These are phyloP conservation scores for Parmelia sp. DNA, from an alignment of 495 filamentous ascomycete genomes.

Conservation along the genomic window DNA sequence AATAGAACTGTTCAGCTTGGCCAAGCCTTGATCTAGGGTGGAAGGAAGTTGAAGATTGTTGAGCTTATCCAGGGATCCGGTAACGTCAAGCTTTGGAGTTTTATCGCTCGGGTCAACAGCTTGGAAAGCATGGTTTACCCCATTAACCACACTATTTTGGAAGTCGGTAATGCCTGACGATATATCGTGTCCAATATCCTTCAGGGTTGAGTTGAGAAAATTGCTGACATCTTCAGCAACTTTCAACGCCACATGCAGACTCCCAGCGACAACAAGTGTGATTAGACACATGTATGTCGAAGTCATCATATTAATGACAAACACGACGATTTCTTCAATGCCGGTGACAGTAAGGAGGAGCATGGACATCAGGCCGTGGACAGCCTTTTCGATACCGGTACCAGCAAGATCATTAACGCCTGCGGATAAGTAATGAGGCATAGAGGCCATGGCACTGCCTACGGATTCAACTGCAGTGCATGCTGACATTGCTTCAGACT, in stretches of 20 bases:
- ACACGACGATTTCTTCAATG: conserved; percentile 81
- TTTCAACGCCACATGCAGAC: conserved; percentile 59
- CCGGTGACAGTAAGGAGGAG: conserved; percentile 71
- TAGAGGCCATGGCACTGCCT: conserved; percentile 92
- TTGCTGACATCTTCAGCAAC: conserved; percentile 64
- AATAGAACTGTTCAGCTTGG: conserved; percentile 65
- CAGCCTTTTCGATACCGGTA: conserved; percentile 65
- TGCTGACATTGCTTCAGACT: conserved; percentile 73
- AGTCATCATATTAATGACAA: conserved; percentile 82
- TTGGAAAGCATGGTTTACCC: conserved; percentile 44
- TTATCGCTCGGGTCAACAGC: conserved; percentile 21
- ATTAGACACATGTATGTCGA: conserved; percentile 84
- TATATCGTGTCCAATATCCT: conserved; percentile 57
- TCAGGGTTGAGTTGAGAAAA: conserved; percentile 66
- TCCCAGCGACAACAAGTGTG: conserved; percentile 70
- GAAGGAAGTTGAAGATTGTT: conserved; percentile 61
- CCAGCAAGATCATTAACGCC: conserved; percentile 86
- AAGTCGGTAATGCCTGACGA: conserved; percentile 48
- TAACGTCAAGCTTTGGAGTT: conserved; percentile 54
- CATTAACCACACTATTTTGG: conserved; percentile 51
- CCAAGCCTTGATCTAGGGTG: conserved; percentile 55
- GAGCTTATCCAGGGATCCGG: conserved; percentile 53
- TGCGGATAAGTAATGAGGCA: conserved; percentile 85
- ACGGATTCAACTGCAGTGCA: conserved; percentile 90
- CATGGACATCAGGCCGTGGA: conserved; percentile 68